Evolutionary conservation across 352 stramenopile genomes (phyloP).

Genomic region (Phytophthora europaea): DNA sequence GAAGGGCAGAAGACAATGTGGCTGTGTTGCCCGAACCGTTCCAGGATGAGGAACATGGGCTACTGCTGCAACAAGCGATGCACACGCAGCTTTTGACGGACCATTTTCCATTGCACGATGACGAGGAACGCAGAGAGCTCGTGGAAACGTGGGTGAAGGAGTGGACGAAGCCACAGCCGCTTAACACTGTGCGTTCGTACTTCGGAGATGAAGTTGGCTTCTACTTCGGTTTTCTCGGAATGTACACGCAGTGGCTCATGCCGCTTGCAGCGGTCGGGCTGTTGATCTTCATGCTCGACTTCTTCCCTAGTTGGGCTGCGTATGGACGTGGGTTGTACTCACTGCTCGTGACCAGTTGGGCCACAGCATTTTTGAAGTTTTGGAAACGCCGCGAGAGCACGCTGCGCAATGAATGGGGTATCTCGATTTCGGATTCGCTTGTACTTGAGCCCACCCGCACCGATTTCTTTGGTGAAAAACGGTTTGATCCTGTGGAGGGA

Average conservation of each 20-base stretch:
- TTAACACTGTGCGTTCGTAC: slow-evolving; percentile 76
- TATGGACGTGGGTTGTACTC: slow-evolving; percentile 87
- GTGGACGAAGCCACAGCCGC: slow-evolving; percentile 63
- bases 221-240: slow-evolving; percentile 98
- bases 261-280: slow-evolving; percentile 90
- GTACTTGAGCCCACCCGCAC: slow-evolving; percentile 64
- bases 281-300: slow-evolving; percentile 90
- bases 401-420: slow-evolving; percentile 89
- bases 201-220: slow-evolving; percentile 95
- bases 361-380: slow-evolving; percentile 91
- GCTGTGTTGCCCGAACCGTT: slow-evolving; percentile 60
- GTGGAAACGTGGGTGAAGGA: slow-evolving; percentile 84
- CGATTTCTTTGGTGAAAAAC: slow-evolving; percentile 78
- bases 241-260: slow-evolving; percentile 96
- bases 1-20: slow-evolving; percentile 16
- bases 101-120: slow-evolving; percentile 83
- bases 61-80: slow-evolving; percentile 76
- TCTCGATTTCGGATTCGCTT: slow-evolving; percentile 52
- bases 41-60: slow-evolving; percentile 71
- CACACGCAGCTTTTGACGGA: slow-evolving; percentile 73
- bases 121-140: slow-evolving; percentile 70
- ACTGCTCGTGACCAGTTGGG: slow-evolving; percentile 93
- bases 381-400: slow-evolving; percentile 92
- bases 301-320: slow-evolving; percentile 56
- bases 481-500: slow-evolving; percentile 85